Evolutionary conservation across 192 early-diverging fungal genomes (phyloP).

Genomic region (Linnemannia exigua): DNA sequence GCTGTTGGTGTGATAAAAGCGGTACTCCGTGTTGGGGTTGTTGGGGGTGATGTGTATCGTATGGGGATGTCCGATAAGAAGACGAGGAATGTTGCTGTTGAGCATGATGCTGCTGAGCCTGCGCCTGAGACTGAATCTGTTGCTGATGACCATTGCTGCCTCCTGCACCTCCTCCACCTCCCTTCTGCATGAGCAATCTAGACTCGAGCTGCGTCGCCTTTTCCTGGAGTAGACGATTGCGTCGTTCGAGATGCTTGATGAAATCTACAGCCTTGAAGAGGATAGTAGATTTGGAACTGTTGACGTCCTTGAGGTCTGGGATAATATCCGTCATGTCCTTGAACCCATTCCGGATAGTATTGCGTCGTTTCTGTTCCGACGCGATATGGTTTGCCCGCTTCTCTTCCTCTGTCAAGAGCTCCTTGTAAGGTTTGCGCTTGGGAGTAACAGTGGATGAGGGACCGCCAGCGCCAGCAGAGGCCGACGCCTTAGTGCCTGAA

Average conservation of each 20-base stretch:
- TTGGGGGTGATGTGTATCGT: background rate
- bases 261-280: slow-evolving; percentile 78
- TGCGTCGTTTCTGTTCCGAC: slow-evolving; percentile 83
- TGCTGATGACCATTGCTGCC: background rate
- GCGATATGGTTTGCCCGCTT: slow-evolving; percentile 82
- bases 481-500: background rate
- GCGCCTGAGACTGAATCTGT: slow-evolving; percentile 2
- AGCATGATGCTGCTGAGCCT: slow-evolving; percentile 15
- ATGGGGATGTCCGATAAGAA: slow-evolving; percentile 6
- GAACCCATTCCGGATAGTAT: slow-evolving; percentile 86
- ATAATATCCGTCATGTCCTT: slow-evolving; percentile 91
- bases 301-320: slow-evolving; percentile 79
- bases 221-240: slow-evolving; percentile 66
- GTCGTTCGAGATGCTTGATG: slow-evolving; percentile 68
- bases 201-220: slow-evolving; percentile 52
- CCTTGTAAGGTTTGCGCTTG: slow-evolving; percentile 67
- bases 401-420: slow-evolving; percentile 82
- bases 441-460: slow-evolving; percentile 1
- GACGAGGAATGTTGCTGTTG: slow-evolving; percentile 10
- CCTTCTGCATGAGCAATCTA: slow-evolving; percentile 30
- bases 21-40: background rate
- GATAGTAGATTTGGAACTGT: slow-evolving; percentile 74
- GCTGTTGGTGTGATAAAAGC: slow-evolving; percentile 11
- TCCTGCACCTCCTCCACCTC: too few relatives aligned
- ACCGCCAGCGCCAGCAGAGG: slow-evolving; percentile 3